These are phyloP conservation scores for Coleophoma cylindrospora DNA, from an alignment of 2,329 filamentous ascomycete genomes.

Conservation along the genomic window DNA sequence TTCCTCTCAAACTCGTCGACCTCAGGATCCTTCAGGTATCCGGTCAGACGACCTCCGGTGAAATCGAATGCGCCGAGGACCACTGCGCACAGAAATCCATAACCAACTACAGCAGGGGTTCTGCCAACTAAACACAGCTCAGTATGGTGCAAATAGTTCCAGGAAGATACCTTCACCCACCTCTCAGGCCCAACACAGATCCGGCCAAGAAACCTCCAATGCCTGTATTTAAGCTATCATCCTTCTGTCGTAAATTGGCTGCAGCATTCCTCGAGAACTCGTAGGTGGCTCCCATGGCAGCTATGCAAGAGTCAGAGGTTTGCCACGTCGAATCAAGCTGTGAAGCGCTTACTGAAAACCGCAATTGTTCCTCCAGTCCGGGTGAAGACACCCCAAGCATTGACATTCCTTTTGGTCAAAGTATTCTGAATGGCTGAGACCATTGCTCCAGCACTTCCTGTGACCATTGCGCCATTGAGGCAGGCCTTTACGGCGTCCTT, in stretches of 20 bases:
- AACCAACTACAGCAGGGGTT: conserved; percentile 60
- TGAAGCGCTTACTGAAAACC: conserved; percentile 48
- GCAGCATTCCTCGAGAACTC: conserved; percentile 60
- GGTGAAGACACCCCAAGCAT: conserved; percentile 75
- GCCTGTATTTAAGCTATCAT: conserved; percentile 60
- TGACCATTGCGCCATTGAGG: conserved; percentile 59
- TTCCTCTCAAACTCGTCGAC: conserved; percentile 61
- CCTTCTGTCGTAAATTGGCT: conserved; percentile 64
- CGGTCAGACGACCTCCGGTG: conserved; percentile 52
- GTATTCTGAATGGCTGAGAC: conserved; percentile 81
- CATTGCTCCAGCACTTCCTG: conserved; percentile 64
- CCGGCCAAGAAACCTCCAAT: conserved; percentile 64
- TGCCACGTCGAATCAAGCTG: no score
- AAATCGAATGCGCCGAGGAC: conserved; percentile 56
- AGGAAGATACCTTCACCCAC: conserved; percentile 31
- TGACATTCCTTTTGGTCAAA: conserved; percentile 75
- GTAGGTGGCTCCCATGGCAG: conserved; percentile 63
- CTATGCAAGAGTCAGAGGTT: conserved; percentile 32
- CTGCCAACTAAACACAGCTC: conserved; percentile 42
- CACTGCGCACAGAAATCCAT: conserved; percentile 50
- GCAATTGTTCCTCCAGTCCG: conserved; percentile 71
- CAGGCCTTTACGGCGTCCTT: conserved; percentile 69
- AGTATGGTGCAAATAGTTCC: no score
- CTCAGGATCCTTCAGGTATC: conserved; percentile 41
- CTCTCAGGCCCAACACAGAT: conserved; percentile 52